Evolutionary conservation across 768 basidiomycete genomes (phyloP).

Genomic region (Hortiboletus campestris): DNA sequence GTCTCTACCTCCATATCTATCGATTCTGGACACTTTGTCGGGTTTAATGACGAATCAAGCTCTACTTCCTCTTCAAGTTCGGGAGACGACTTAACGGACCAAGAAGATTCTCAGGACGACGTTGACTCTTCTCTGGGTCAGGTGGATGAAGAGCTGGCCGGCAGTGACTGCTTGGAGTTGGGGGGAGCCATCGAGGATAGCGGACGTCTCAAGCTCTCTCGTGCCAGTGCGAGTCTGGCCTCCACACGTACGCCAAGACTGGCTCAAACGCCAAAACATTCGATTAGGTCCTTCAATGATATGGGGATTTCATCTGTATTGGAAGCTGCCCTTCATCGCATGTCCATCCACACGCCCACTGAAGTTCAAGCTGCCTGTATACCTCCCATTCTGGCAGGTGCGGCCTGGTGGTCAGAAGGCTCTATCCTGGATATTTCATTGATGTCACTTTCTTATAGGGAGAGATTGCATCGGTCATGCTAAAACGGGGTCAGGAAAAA

Average conservation of each 20-base stretch:
- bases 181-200: constrained; percentile 8
- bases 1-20: neutral
- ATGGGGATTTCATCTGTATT: constrained; percentile 62
- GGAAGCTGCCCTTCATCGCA: constrained; percentile 61
- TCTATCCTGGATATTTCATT: neutral
- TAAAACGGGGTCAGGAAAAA: constrained; percentile 98
- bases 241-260: constrained; percentile 5
- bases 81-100: constrained; percentile 16
- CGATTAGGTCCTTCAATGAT: constrained; percentile 44
- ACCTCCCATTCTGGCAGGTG: constrained; percentile 78
- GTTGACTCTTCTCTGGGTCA: constrained; percentile 8
- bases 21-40: neutral
- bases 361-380: constrained; percentile 90
- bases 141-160: neutral
- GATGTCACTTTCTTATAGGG: constrained; percentile 45
- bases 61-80: constrained; percentile 5
- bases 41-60: neutral
- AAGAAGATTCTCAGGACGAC: constrained; percentile 15
- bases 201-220: constrained; percentile 22
- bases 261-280: constrained; percentile 6
- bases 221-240: constrained; percentile 20
- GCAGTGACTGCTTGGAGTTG: neutral
- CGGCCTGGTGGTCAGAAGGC: constrained; percentile 1
- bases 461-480: constrained; percentile 97
- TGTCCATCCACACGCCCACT: constrained; percentile 86